phyloP scores from a whole-genome alignment of 23 red algal genomes.

The Cyanidium caldarium region DNA sequence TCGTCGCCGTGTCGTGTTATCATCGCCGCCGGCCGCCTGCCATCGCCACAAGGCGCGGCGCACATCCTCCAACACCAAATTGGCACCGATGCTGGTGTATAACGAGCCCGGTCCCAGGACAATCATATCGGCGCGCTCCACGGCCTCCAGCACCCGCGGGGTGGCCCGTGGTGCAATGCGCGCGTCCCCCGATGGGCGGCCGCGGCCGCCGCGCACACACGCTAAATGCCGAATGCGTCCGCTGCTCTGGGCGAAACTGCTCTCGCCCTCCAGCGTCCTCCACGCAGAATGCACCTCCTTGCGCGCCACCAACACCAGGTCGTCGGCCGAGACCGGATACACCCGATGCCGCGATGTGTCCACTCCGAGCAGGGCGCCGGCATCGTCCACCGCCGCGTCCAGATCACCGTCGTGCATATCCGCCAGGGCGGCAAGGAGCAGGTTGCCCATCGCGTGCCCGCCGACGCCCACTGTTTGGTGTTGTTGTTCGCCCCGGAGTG shows the following conservation, averaged over 20 bases:
- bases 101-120: not conserved
- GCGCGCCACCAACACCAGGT: not conserved
- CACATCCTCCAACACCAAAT: not conserved
- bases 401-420: not conserved
- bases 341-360: not conserved
- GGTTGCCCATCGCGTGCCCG: not conserved
- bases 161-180: not conserved
- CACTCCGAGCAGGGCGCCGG: not conserved
- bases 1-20: too few species aligned
- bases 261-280: not conserved
- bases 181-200: too few species aligned
- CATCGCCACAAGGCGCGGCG: not conserved
- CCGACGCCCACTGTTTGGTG: not conserved
- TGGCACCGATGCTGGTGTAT: not conserved
- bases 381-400: not conserved
- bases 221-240: too few species aligned
- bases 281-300: not conserved
- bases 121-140: not conserved
- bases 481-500: not conserved
- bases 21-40: not conserved
- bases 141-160: not conserved
- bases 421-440: not conserved
- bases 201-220: too few species aligned
- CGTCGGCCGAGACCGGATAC: not conserved
- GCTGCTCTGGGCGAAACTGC: not conserved